Base-by-base conservation (phyloP, 495 filamentous ascomycete genomes). In the Aspergillus affinis region DNA sequence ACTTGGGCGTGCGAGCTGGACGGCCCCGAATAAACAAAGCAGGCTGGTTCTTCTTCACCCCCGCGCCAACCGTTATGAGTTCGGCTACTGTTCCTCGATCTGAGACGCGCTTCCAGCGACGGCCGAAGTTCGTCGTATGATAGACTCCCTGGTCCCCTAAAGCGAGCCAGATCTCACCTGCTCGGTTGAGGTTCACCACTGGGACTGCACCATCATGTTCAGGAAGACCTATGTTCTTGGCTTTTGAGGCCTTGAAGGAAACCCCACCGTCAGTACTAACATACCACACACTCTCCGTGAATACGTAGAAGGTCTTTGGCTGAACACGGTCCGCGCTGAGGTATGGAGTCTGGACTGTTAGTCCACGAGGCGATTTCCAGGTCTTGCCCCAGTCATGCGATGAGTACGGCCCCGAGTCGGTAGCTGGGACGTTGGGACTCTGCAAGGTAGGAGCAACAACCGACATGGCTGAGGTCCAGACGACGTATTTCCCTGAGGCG, bases 381-480 rank as follows among this genome's bases (percentile, higher is more conserved):
- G 59, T 65, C 52, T 61, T 50, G 15, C 63, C 63, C 19, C 55
- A 36, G 27, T 65, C 48, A 6, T 21, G 41, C 13, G 59, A 58
- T n/a, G 56, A 21, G 41, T 72, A 60, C 17, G 64, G 61, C n/a
- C 64, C 67, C 5, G 63, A 55, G 4, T 61, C 61, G 26, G 59
- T 61, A 30, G 65, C 60, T 20, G 65, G 56, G 26, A 65, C 52
- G 8, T 63, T 59, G 47, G 54, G 55, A 3, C 66, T 62, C 48
- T 61, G 48, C 19, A 65, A 59, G 15, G 66, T 68, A 4, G 76
- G 78, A 77, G 79, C 82, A 10, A 86, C 55, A 12, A 85, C 73
- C 4, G 78, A 83, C 61, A 78, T 77, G 3, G 73, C 84, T 15
- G 63, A 58, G 10, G 59, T 58, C 63, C 59, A 65, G 46, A 65